phyloP scores from a whole-genome alignment of 805 yeast species.

The Metschnikowia aberdeeniae region DNA sequence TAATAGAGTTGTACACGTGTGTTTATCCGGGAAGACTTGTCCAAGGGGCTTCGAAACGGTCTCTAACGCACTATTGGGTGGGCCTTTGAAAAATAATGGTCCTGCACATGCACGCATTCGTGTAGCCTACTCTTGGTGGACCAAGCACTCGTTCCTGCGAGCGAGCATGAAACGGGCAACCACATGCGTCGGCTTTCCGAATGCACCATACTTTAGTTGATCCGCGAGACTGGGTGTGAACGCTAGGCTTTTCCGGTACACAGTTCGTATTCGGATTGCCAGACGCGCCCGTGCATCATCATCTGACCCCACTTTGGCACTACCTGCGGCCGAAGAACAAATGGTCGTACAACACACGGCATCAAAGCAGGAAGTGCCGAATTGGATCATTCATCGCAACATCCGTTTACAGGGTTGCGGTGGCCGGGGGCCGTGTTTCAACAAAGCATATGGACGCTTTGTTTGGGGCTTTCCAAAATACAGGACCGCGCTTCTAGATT shows the following conservation, averaged over 20 bases:
- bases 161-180: background rate
- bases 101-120: conserved; percentile 2
- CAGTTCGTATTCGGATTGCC: background rate
- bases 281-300: conserved; percentile 1
- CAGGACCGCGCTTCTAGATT: conserved; percentile 5
- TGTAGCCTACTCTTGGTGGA: conserved; percentile 1
- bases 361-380: no score
- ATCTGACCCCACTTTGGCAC: background rate
- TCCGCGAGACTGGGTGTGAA: background rate
- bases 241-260: background rate
- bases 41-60: no score
- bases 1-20: no score
- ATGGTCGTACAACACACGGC: background rate
- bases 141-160: background rate
- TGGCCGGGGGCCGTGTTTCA: background rate
- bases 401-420: no score
- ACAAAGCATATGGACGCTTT: background rate
- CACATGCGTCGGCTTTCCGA: no score
- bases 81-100: background rate
- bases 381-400: no score
- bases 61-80: background rate
- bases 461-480: background rate
- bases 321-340: background rate
- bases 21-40: no score
- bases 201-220: no score